Base-by-base conservation (phyloP, 495 filamentous ascomycete species). In the Neurospora hispaniola region DNA sequence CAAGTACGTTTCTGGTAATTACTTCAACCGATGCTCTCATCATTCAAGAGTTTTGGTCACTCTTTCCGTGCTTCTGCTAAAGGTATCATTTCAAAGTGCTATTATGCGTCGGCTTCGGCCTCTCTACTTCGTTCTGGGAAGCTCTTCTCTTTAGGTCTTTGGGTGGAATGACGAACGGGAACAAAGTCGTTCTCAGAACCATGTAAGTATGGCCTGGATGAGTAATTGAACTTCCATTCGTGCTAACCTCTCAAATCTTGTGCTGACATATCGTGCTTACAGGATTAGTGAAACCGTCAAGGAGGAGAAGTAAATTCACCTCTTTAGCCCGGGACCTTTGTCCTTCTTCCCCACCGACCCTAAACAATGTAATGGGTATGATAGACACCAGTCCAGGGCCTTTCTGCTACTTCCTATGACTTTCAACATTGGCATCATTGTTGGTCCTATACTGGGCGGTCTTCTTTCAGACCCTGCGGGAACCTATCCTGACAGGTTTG, bases 121-220 rank as follows among this genome's bases (percentile, higher is more conserved):
- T 95, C 79, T 88, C 90, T 14, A 89, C 84, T 14, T 87, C 84
- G 16, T 95, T 95, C 74, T 85, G 85, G 79, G 88, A 90, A 79
- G 93, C 92, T 39, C 82, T 94, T 75, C 80, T 91, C 54, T 97
- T 93, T 82, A 84, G 93, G 42, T 89, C 84, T 43, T 79, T 94
- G 54, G 93, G 91, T 31, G 93, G 93, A 38, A 88, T 88, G 10
- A 87, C 93, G 71, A 97, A 97, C 79, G 93, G 93, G 0, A 96
- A 93, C 54, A 89, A 94, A 41, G 92, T 92, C 12, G 92, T 94
- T 20, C 89, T 94, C 80, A 85, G 92, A 75, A 94, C 92, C 4
- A 93, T 93, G 90, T 85, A 73, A 71, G 82, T 31, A 62, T 42
- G 18, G 20, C 31, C 27, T 31, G 11, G 23, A 31, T 59, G 5